phyloP scores from a whole-genome alignment of 257 asterid genomes.

The Linderniella brevidens region DNA sequence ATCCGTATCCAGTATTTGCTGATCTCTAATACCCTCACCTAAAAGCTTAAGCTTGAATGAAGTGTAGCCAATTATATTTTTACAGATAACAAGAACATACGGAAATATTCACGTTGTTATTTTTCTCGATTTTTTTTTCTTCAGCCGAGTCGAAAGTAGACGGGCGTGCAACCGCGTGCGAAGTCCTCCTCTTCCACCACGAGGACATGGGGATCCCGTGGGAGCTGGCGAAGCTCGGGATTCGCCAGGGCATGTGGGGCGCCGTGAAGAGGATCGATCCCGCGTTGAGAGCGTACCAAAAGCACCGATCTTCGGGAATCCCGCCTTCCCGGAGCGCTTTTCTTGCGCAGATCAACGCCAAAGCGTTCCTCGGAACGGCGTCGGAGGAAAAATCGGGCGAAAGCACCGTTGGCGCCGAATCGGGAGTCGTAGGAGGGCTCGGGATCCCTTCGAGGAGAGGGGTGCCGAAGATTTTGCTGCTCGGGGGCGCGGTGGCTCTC shows the following conservation, averaged over 20 bases:
- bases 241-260: constrained; percentile 62
- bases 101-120: too few relatives aligned
- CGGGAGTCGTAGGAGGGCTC: constrained; percentile 8
- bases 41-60: too few relatives aligned
- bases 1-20: too few relatives aligned
- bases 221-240: constrained; percentile 51
- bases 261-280: constrained; percentile 50
- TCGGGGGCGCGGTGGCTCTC: constrained; percentile 38
- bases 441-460: constrained; percentile 13
- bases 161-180: constrained; percentile 33
- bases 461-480: constrained; percentile 16
- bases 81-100: too few relatives aligned
- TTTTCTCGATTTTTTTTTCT: background rate
- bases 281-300: constrained; percentile 40
- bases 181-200: constrained; percentile 43
- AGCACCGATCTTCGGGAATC: constrained; percentile 18
- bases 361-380: constrained; percentile 12
- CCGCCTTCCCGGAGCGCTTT: constrained; percentile 20
- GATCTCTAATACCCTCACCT: too few relatives aligned
- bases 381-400: too few relatives aligned
- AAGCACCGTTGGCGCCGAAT: constrained; percentile 8
- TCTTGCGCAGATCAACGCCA: constrained; percentile 38
- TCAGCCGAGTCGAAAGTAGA: constrained; percentile 35
- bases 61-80: too few relatives aligned
- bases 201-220: constrained; percentile 73